A percentile compares a stretch with the other conserved stretches of the same genome.
phyloP scores from a whole-genome alignment of 192 early-diverging fungal species.

The Backusella circina region DNA sequence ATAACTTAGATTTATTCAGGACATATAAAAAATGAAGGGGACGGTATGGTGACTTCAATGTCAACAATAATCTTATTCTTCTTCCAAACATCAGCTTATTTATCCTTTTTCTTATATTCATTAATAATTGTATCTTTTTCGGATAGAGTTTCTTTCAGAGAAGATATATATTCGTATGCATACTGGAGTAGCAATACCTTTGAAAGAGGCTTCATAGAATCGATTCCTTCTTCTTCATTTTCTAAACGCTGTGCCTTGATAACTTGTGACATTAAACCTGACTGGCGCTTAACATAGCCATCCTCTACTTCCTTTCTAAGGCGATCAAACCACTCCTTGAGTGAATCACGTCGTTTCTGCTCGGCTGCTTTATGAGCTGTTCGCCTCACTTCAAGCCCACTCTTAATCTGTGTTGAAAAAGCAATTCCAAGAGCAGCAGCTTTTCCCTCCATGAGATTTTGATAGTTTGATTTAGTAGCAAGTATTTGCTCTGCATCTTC shows the following conservation, averaged over 20 bases:
- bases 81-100: background rate
- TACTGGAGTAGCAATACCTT: constrained; percentile 34
- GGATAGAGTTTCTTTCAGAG: constrained; percentile 13
- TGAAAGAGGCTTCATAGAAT: constrained; percentile 22
- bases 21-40: background rate
- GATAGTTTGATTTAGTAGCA: constrained; percentile 70
- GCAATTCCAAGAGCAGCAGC: constrained; percentile 74
- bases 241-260: constrained; percentile 21
- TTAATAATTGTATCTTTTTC: constrained; percentile 23
- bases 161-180: constrained; percentile 32
- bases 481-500: constrained; percentile 38
- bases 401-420: constrained; percentile 72
- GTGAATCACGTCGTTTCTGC: constrained; percentile 91
- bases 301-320: constrained; percentile 67
- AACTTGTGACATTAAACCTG: constrained; percentile 12
- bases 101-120: background rate
- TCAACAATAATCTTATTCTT: background rate
- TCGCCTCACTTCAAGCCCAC: constrained; percentile 77
- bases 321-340: constrained; percentile 88
- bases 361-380: constrained; percentile 94
- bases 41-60: background rate
- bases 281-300: constrained; percentile 30
- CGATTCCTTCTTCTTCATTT: background rate
- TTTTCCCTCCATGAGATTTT: constrained; percentile 83
- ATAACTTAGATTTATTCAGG: background rate